phyloP scores from a whole-genome alignment of 176 grass and related monocot genomes.

The Areca catechu region DNA sequence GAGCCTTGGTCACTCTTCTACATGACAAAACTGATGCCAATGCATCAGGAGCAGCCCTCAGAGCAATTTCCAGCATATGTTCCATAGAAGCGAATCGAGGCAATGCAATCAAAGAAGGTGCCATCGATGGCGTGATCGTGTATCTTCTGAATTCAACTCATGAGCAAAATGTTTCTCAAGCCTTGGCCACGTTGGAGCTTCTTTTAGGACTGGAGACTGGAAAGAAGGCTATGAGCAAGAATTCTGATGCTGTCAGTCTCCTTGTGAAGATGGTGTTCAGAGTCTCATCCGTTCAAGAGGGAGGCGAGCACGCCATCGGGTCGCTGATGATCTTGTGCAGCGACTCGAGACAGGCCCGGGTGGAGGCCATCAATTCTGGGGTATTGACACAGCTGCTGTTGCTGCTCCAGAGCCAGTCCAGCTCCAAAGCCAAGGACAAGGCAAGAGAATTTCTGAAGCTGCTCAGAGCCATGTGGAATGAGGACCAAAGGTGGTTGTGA shows the following conservation, averaged over 20 bases:
- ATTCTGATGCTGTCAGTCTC: not conserved
- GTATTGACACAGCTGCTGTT: slow-evolving; percentile 62
- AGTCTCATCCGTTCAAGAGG: slow-evolving; percentile 54
- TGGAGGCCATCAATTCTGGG: slow-evolving; percentile 39
- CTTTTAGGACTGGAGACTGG: slow-evolving; percentile 11
- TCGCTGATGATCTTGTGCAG: slow-evolving; percentile 49
- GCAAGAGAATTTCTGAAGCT: slow-evolving; percentile 68
- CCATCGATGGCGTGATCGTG: slow-evolving; percentile 26
- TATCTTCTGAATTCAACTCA: slow-evolving; percentile 19
- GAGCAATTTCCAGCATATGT: slow-evolving; percentile 16
- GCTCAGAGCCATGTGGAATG: slow-evolving; percentile 39
- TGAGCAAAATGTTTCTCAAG: slow-evolving; percentile 12
- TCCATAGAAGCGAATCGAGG: slow-evolving; percentile 7
- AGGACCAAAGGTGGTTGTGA: slow-evolving; percentile 5
- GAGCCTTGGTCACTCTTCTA: slow-evolving; percentile 20
- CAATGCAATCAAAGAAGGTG: slow-evolving; percentile 19
- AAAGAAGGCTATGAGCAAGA: slow-evolving; percentile 12
- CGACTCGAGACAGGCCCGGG: slow-evolving; percentile 27
- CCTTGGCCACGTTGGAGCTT: too few relatives aligned
- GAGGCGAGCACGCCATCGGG: slow-evolving; percentile 67
- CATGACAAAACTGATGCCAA: not conserved
- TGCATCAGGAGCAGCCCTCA: slow-evolving; percentile 18
- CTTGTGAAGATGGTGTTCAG: slow-evolving; percentile 72
- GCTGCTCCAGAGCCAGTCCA: slow-evolving; percentile 93
- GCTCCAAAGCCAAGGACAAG: slow-evolving; percentile 48